Evolutionary conservation across 2,329 filamentous ascomycete genomes (phyloP), one percentile per base, ranked within the genome.

Genomic region (Fusarium paranaense): DNA sequence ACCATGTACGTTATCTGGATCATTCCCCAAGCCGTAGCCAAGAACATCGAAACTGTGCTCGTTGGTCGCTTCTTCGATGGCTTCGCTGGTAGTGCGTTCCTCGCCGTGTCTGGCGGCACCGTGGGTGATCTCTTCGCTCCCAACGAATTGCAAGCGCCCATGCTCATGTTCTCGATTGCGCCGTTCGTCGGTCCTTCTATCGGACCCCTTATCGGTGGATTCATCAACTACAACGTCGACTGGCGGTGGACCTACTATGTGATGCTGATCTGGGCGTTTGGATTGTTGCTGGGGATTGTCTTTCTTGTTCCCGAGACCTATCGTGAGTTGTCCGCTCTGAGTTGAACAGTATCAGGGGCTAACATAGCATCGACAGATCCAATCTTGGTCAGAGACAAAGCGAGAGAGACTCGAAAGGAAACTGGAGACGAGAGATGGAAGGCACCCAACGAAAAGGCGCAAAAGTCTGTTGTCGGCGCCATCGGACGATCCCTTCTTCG

Each of bases 191-290:
- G 95, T 76, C 87, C 91, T 0, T 87, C 86, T 10, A 76, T 90
- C 4, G 90, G 91, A 0, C 90, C 90, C 1, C 73, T 92, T 18
- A 80, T 93, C 20, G 94, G 94, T 10, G 95, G 94, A 9, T 95
- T 97, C 81, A 95, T 97, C 81, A 96, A 96, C 81, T 90, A 92
- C 76, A 90, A 92, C 76, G 88, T 87, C 5, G 84, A 86, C 65
- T 98, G 95, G 92, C 86, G 93, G 62, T 97, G 94, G 94, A 93
- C 92, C 0, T 95, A 97, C 82, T 98, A 95, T 80, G 88, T 95
- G 5, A 86, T 97, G 68, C 83, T 97, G 60, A 97, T 98, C 60
- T 97, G 94, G 95, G 88, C 91, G 2, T 90, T 87, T n/a, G 82
- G 86, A 9, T 83, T 95, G 77, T 86, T 94, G 59, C 80, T 87